Base-by-base conservation (phyloP, 164 flowering plant species). In the Dillenia suffruticosa region DNA sequence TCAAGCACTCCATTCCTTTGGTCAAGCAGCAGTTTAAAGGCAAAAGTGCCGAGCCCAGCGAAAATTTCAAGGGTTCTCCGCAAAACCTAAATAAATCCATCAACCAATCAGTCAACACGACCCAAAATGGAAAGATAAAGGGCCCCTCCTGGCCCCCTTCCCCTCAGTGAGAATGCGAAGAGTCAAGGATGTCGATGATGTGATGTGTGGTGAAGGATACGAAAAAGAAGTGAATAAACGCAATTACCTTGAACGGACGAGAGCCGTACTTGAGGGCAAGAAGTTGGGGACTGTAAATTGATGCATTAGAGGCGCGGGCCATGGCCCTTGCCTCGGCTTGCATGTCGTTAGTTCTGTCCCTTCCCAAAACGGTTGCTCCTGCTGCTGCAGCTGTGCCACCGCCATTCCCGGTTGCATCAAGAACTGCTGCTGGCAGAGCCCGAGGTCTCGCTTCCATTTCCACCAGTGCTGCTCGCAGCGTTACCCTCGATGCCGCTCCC, bases 271-370 rank as follows among this genome's bases (percentile, higher is more conserved):
- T 80, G 60, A 44, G 19, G 26, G 83, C 51, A 14, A 94, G 78
- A 17, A 90, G 65, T 54, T 88, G 72, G n/a, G 97, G 85, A 61
- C 67, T 79, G 73, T 91, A 94, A 46, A 88, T 84, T 46, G 96
- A 68, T 66, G 96, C 93, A 67, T 80, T 69, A 9, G 72, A 82
- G n/a, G 97, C 88, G n/a, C 99, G 95, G 12, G 81, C 68, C 96
- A 91, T 72, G 52, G 99, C 99, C 67, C 74, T 76, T 5, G 85
- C 82, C 77, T 94, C 99, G 11, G 99, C 96, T 70, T 91, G 90
- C 58, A 89, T 71, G 56, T 94, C 96, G 6, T 82, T 81, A 0
- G 89, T 66, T 47, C 82, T 80, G 57, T 66, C 81, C 54, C 72
- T 70, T 1, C 60, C 53, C 19, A 62, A 46, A 5, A 47, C 8